A percentile compares a stretch with the other conserved stretches of the same genome.
These are phyloP conservation scores for Oemleria cerasiformis DNA, from an alignment of 306 rosid genomes.

Conservation along the genomic window DNA sequence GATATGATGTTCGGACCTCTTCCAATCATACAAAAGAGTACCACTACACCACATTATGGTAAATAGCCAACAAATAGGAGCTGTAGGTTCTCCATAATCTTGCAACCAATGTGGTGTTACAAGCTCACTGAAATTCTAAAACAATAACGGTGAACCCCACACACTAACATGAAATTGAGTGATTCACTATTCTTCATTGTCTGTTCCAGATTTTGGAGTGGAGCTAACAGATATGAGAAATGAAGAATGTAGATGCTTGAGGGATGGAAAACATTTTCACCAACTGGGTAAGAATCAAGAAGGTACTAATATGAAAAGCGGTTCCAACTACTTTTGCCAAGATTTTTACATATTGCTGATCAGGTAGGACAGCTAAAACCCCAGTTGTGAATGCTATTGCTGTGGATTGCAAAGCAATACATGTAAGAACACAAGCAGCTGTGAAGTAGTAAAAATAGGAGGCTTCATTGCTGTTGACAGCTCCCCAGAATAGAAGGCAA, in stretches of 20 bases:
- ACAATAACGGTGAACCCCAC: too few species aligned
- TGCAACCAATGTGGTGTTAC: too few species aligned
- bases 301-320: neutral
- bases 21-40: too few species aligned
- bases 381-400: neutral
- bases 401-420: neutral
- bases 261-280: neutral
- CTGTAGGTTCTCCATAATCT: too few species aligned
- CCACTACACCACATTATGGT: too few species aligned
- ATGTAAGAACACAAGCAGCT: neutral
- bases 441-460: neutral
- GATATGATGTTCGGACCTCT: too few species aligned
- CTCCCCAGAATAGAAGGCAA: conserved; percentile 7
- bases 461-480: neutral
- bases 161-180: too few species aligned
- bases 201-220: neutral
- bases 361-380: neutral
- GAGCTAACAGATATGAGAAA: neutral
- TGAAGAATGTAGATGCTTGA: neutral
- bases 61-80: too few species aligned
- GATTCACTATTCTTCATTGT: neutral
- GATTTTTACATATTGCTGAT: too few species aligned
- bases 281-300: neutral
- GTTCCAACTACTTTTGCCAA: neutral
- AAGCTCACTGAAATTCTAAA: too few species aligned